Percentiles rank a stretch among this genome's conserved stretches.
These are phyloP conservation scores for Pythium scleroteichum DNA, from an alignment of 352 stramenopile genomes.

Conservation along the genomic window DNA sequence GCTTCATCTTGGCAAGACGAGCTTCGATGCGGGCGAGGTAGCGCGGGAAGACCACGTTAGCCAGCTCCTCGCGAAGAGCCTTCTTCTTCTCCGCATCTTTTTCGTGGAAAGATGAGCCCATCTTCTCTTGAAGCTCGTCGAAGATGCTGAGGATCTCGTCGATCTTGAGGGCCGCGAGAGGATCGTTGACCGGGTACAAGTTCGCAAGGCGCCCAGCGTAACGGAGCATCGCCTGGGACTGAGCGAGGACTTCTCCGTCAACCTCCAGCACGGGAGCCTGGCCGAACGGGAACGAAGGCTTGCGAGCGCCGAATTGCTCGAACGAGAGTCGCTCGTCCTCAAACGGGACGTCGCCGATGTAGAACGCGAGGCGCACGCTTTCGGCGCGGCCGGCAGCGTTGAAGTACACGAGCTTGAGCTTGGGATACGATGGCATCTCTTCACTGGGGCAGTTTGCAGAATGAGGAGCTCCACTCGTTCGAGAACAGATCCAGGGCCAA, in stretches of 20 bases:
- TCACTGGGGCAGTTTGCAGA: constrained; percentile 12
- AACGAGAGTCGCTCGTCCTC: constrained; percentile 36
- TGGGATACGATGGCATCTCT: constrained; percentile 25
- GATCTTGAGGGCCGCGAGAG: constrained; percentile 31
- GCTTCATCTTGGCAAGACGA: constrained; percentile 31
- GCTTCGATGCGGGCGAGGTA: constrained; percentile 31
- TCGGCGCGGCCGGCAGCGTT: constrained; percentile 39
- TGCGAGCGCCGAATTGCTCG: constrained; percentile 33
- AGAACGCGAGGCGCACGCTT: constrained; percentile 34
- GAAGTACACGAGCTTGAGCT: constrained; percentile 45
- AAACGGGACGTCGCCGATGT: constrained; percentile 39
- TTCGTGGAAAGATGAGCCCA: constrained; percentile 30
- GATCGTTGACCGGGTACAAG: constrained; percentile 38
- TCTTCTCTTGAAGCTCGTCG: constrained; percentile 29
- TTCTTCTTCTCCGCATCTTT: constrained; percentile 37
- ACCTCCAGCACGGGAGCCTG: constrained; percentile 39
- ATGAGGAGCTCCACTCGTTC: not conserved
- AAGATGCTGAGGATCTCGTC: constrained; percentile 36
- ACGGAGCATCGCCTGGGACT: constrained; percentile 38
- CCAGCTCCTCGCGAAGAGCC: constrained; percentile 37
- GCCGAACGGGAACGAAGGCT: constrained; percentile 34
- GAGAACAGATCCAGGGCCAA: not conserved
- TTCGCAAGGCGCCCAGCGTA: constrained; percentile 40
- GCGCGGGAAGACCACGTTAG: constrained; percentile 29
- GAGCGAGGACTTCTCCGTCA: constrained; percentile 30